phyloP scores from a whole-genome alignment of 2,329 filamentous ascomycete species.

The Coniochaeta hoffmannii region DNA sequence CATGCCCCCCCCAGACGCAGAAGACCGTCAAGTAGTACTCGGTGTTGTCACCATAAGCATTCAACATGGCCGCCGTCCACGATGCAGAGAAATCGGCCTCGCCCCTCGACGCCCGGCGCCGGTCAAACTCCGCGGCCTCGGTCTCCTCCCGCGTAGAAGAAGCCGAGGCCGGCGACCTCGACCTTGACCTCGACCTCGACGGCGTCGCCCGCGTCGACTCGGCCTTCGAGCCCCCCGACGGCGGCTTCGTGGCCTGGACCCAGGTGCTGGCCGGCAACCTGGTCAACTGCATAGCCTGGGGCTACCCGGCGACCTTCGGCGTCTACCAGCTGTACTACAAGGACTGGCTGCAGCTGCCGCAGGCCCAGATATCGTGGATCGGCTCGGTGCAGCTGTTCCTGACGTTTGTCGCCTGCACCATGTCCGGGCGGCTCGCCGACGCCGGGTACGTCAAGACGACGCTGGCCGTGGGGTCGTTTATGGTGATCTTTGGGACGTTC shows the following conservation, averaged over 20 bases:
- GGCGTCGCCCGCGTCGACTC: neutral
- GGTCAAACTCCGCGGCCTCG: neutral
- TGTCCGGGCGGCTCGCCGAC: constrained; percentile 42
- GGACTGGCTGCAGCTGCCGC: constrained; percentile 22
- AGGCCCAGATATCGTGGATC: constrained; percentile 37
- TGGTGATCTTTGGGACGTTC: constrained; percentile 39
- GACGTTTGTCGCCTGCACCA: constrained; percentile 38
- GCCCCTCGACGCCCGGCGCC: neutral
- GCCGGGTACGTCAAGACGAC: constrained; percentile 38
- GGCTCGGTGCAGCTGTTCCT: constrained; percentile 44
- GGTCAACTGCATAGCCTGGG: constrained; percentile 43
- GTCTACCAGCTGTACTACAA: constrained; percentile 40
- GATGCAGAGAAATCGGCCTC: neutral
- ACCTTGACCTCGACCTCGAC: neutral
- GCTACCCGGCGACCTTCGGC: constrained; percentile 40
- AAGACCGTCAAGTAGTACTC: neutral
- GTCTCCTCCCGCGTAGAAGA: neutral
- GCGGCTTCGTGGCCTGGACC: constrained; percentile 39
- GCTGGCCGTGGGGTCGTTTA: constrained; percentile 29
- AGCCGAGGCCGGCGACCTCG: neutral
- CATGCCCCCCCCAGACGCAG: neutral
- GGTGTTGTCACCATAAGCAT: neutral
- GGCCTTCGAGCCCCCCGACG: constrained; percentile 27
- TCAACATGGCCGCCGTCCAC: neutral
- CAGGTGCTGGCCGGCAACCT: constrained; percentile 41